Evolutionary conservation across 306 rosid species (phyloP).

Genomic region (Sicyos edulis): DNA sequence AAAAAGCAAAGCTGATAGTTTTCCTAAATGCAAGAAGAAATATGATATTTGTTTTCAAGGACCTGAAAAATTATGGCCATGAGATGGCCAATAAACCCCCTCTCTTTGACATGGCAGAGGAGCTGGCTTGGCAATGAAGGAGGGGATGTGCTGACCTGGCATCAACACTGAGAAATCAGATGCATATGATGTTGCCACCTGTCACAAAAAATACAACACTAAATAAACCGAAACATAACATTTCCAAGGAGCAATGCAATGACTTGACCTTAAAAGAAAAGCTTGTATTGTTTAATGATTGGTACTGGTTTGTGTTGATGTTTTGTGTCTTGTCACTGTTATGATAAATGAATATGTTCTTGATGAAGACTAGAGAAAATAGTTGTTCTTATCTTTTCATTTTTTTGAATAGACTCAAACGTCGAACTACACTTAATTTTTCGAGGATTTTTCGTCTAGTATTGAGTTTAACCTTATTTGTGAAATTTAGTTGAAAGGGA

Average conservation of each 20-base stretch:
- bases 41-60: no score
- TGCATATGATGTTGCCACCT: conserved; percentile 51
- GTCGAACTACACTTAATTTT: no score
- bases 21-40: not conserved
- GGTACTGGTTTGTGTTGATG: conserved; percentile 9
- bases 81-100: conserved; percentile 68
- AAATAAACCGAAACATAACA: not conserved
- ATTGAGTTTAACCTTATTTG: no score
- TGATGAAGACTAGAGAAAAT: not conserved
- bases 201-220: conserved; percentile 6
- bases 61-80: conserved; percentile 31
- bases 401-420: no score
- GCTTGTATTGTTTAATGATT: conserved; percentile 1
- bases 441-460: no score
- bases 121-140: conserved; percentile 78
- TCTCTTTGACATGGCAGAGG: conserved; percentile 81
- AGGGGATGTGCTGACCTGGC: conserved; percentile 88
- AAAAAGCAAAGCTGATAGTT: conserved; percentile 3
- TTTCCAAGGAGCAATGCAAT: not conserved
- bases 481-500: no score
- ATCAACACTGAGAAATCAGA: conserved; percentile 71
- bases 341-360: not conserved
- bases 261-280: conserved; percentile 7
- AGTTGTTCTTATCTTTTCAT: no score
- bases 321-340: conserved; percentile 16